Evolutionary conservation across 2,329 filamentous ascomycete genomes (phyloP).

Genomic region (Colletotrichum somersetense): DNA sequence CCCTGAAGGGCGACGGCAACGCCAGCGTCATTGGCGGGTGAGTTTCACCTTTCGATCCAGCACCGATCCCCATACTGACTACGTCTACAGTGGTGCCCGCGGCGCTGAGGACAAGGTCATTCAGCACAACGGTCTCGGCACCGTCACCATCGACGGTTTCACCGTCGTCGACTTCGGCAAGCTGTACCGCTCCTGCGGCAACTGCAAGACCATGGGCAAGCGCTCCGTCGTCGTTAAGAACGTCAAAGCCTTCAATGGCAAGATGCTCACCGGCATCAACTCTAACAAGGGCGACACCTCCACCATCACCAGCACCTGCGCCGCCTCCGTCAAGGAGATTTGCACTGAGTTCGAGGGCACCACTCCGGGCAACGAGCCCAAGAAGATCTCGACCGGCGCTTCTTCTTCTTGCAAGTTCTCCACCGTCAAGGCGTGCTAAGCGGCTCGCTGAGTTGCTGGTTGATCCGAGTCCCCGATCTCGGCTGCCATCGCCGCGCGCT

Average conservation of each 20-base stretch:
- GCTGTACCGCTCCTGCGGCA: constrained; percentile 43
- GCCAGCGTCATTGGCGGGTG: constrained; percentile 38
- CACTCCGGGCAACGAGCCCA: constrained; percentile 42
- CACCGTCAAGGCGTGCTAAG: constrained; percentile 40
- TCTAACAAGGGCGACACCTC: constrained; percentile 42
- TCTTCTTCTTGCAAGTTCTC: constrained; percentile 34
- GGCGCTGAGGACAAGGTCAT: constrained; percentile 41
- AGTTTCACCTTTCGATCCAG: not conserved
- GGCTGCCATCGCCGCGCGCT: not conserved
- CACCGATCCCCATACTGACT: not conserved
- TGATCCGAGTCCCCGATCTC: not conserved
- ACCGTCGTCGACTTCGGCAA: constrained; percentile 41
- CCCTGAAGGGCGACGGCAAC: constrained; percentile 41
- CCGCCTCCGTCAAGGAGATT: constrained; percentile 42
- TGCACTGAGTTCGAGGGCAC: constrained; percentile 43
- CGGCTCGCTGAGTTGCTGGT: constrained; percentile 8
- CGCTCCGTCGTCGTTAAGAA: constrained; percentile 43
- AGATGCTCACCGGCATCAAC: constrained; percentile 43
- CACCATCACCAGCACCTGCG: constrained; percentile 42
- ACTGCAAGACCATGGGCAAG: constrained; percentile 42
- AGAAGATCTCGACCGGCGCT: constrained; percentile 29
- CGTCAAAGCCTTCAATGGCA: constrained; percentile 43
- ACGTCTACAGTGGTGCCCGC: constrained; percentile 31
- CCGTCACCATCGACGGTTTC: constrained; percentile 42
- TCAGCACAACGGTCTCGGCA: constrained; percentile 43